A percentile compares a stretch with the other conserved stretches of the same genome.
Conservation (phyloP, 208 protist species). For the Acanthamoeba triangularis region DNA sequence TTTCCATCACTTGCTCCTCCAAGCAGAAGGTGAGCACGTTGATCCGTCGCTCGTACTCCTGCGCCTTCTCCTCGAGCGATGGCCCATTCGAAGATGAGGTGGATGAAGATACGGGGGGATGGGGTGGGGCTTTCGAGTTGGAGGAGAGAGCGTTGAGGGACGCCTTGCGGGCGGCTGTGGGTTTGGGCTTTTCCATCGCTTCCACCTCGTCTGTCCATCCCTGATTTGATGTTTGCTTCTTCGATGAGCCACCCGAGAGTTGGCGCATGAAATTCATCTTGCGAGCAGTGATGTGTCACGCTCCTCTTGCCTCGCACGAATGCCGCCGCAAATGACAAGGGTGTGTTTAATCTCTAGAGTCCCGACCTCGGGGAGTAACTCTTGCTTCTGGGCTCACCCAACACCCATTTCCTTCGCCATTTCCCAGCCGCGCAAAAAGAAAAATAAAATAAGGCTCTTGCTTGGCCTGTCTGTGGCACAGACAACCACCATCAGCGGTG, state of each 20-base stretch:
- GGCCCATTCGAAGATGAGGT: constrained; percentile 53
- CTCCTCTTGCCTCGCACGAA: neutral
- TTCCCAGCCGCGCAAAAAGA: too few species aligned
- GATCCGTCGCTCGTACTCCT: constrained; percentile 58
- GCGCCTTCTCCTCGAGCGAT: constrained; percentile 28
- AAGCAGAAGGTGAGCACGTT: constrained; percentile 52
- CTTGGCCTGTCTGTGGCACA: too few species aligned
- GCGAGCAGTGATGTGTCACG: neutral
- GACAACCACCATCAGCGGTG: too few species aligned
- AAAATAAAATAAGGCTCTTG: too few species aligned
- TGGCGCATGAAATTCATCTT: neutral
- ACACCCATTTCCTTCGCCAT: too few species aligned
- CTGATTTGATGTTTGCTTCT: constrained; percentile 17
- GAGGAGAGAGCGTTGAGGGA: constrained; percentile 2
- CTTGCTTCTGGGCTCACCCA: too few species aligned
- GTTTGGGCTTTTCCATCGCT: constrained; percentile 13
- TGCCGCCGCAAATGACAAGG: too few species aligned
- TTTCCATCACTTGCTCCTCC: constrained; percentile 44
- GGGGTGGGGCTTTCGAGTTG: neutral
- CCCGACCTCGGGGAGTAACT: too few species aligned
- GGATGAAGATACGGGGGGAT: neutral
- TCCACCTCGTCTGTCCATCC: constrained; percentile 21
- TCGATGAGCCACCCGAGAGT: neutral
- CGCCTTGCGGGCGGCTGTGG: neutral
- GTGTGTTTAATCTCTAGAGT: neutral